phyloP scores from a whole-genome alignment of 2,329 filamentous ascomycete species.

The Colletotrichum viniferum region DNA sequence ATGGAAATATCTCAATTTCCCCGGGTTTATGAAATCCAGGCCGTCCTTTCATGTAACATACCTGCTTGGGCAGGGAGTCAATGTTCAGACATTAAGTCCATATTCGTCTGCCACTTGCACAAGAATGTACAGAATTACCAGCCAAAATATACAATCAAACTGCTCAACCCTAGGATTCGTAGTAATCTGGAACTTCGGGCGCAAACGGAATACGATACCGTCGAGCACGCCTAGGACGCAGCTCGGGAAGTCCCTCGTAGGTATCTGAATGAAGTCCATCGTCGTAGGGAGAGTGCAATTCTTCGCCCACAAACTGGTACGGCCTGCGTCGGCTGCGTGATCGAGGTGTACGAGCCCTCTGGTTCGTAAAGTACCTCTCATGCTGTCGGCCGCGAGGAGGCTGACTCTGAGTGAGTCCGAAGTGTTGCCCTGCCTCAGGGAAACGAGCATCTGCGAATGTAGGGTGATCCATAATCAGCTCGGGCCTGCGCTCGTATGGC shows the following conservation, averaged over 20 bases:
- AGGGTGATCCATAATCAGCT: not conserved
- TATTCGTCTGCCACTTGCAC: accelerated
- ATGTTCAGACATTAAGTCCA: no score
- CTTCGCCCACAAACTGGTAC: not conserved
- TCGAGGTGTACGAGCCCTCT: not conserved
- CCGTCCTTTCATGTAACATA: accelerated
- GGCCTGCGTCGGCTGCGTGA: not conserved
- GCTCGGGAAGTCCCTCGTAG: not conserved
- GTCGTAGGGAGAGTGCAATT: not conserved
- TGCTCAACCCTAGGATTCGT: not conserved
- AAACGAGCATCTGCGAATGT: not conserved
- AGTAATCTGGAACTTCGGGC: not conserved
- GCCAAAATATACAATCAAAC: not conserved
- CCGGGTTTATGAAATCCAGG: not conserved
- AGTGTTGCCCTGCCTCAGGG: not conserved
- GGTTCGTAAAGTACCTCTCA: not conserved
- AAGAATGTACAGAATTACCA: not conserved
- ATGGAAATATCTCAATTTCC: no score
- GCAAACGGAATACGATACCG: accelerated
- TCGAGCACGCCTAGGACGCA: not conserved
- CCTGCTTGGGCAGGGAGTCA: not conserved
- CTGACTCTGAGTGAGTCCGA: not conserved
- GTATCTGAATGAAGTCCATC: not conserved
- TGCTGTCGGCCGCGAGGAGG: not conserved
- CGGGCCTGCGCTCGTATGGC: not conserved